A percentile compares a stretch with the other conserved stretches of the same genome.
Conservation (phyloP, 2,329 filamentous ascomycete species). For the Boeremia exigua region DNA sequence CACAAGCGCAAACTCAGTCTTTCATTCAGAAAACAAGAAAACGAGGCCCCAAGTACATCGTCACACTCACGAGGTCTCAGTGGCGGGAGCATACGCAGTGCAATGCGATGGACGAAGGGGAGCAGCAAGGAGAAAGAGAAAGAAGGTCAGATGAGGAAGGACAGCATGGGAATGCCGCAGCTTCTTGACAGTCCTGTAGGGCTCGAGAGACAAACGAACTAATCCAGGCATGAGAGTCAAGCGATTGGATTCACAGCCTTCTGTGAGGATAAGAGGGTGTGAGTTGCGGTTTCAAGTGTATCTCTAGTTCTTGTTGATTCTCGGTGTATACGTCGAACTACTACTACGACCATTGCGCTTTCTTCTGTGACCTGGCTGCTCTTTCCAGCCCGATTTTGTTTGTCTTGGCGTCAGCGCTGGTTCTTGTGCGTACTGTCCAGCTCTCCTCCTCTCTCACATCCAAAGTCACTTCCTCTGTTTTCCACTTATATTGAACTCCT, state of each 20-base stretch:
- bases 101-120: conserved; percentile 27
- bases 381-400: no score
- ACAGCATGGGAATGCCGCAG: conserved; percentile 34
- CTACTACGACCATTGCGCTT: no score
- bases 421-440: no score
- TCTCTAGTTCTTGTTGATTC: no score
- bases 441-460: no score
- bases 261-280: not conserved
- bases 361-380: no score
- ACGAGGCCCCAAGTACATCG: conserved; percentile 13
- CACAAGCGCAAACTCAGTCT: conserved; percentile 16
- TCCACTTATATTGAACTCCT: no score
- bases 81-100: conserved; percentile 30
- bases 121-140: conserved; percentile 21
- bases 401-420: no score
- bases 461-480: no score
- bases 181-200: conserved; percentile 31
- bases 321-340: no score
- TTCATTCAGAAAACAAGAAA: conserved; percentile 12
- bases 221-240: not conserved
- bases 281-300: not conserved
- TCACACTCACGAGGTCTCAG: conserved; percentile 34
- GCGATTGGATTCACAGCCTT: not conserved
- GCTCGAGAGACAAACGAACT: conserved; percentile 1
- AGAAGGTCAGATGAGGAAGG: conserved; percentile 26